Evolutionary conservation across 2,329 filamentous ascomycete species (phyloP).

Genomic region (Hypoxylon sp.): DNA sequence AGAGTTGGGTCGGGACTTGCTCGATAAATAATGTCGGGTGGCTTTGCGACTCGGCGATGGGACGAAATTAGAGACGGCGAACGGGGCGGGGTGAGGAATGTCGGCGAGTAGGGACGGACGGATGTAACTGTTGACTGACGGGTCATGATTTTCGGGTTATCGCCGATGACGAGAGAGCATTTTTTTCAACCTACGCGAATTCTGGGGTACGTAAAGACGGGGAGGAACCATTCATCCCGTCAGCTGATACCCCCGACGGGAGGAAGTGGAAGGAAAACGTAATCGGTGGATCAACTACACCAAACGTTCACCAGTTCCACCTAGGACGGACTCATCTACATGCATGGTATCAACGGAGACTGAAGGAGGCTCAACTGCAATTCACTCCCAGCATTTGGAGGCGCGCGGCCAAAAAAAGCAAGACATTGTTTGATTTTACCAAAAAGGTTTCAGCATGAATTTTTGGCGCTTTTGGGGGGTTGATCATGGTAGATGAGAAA

Average conservation of each 20-base stretch:
- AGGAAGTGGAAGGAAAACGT: not conserved
- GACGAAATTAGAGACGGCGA: not conserved
- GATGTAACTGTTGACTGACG: conserved; percentile 6
- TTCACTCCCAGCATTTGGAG: conserved; percentile 25
- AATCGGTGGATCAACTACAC: conserved; percentile 26
- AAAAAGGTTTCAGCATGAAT: conserved; percentile 29
- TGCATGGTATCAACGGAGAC: conserved; percentile 6
- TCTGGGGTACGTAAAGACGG: not conserved
- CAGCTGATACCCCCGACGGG: not conserved
- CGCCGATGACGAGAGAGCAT: not conserved
- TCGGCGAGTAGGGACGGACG: not conserved
- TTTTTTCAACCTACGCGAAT: too few relatives aligned
- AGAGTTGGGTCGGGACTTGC: too few relatives aligned
- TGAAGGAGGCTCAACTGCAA: conserved; percentile 17
- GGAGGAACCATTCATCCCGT: not conserved
- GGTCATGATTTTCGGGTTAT: conserved; percentile 10
- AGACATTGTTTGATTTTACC: conserved; percentile 10
- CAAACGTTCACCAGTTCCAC: not conserved
- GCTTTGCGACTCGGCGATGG: not conserved
- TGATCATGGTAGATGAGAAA: conserved; percentile 8
- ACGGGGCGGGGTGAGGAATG: too few relatives aligned
- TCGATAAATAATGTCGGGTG: too few relatives aligned
- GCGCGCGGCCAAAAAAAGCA: conserved; percentile 11
- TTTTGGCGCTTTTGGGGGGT: conserved; percentile 24
- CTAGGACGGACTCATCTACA: conserved; percentile 5